A percentile compares a stretch with the other conserved stretches of the same genome.
phyloP scores from a whole-genome alignment of 495 filamentous ascomycete species.

The Cenococcum geophilum region DNA sequence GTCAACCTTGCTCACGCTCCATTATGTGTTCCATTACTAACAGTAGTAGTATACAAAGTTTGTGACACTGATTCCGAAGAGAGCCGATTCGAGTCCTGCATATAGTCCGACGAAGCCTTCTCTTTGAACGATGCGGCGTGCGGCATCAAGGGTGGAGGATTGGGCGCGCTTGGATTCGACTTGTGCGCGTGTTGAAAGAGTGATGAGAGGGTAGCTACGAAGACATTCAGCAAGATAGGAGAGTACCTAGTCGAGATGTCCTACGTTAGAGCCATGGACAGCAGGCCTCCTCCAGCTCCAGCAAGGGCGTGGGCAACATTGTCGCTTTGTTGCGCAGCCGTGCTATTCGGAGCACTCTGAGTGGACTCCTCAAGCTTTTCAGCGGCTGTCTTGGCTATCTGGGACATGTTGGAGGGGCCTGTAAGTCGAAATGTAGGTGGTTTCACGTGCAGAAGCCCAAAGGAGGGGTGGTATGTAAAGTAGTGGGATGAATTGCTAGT shows the following conservation, averaged over 20 bases:
- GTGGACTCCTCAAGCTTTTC: constrained; percentile 28
- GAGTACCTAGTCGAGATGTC: constrained; percentile 25
- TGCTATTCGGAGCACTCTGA: constrained; percentile 41
- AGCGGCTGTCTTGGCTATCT: constrained; percentile 10
- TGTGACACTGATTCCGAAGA: constrained; percentile 96
- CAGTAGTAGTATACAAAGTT: constrained; percentile 99
- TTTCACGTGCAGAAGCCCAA: constrained; percentile 11
- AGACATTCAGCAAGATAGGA: constrained; percentile 24
- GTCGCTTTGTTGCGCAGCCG: constrained; percentile 67
- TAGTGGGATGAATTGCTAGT: constrained; percentile 5
- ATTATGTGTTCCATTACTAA: constrained; percentile 29
- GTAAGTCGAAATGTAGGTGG: neutral
- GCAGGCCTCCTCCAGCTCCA: constrained; percentile 79
- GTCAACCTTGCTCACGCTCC: constrained; percentile 9
- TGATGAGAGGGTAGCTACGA: constrained; percentile 85
- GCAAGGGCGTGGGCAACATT: constrained; percentile 86
- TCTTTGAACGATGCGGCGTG: constrained; percentile 79
- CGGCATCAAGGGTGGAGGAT: constrained; percentile 69
- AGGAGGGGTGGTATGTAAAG: constrained; percentile 15
- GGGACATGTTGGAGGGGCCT: constrained; percentile 14
- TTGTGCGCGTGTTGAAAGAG: constrained; percentile 93
- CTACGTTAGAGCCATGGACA: constrained; percentile 93
- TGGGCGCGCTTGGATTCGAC: constrained; percentile 93
- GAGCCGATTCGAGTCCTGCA: constrained; percentile 77
- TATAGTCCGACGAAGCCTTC: constrained; percentile 87